Evolutionary conservation across 805 yeast species (phyloP), one percentile per base, ranked within the genome.

Genomic region (Hanseniaspora lachancei): DNA sequence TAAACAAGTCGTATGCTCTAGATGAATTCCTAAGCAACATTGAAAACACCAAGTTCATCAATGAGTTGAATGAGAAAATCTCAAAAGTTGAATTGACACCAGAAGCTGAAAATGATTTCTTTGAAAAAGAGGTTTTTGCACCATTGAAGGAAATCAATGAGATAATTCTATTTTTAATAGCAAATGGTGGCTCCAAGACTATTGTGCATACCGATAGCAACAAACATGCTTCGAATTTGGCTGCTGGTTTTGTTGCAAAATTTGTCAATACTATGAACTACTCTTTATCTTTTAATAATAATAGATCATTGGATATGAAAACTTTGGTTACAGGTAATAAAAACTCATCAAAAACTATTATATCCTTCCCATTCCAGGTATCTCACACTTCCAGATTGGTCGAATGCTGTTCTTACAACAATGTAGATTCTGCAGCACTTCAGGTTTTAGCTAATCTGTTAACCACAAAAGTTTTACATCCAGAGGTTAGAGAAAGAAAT

Each of bases 401-500:
- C 21, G 64, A 71, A 9, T 95, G 95, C 24, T 81, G 84, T 3
- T 72, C 80, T 4, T 88, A 87, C 66, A 67, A 74, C 3, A 75
- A 80, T 52, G 70, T 74, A 51, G 97, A 91, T 60, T 89, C 95
- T 39, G 95, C 97, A 0, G 74, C 88, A 0, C 74, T 93, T 46
- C 95, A 87, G 68, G 79, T 93, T 0, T 73, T 93, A 48, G 77
- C 96, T 1, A 89, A 84, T 61, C 67, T 93, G 57, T 68, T 89
- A 61, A 83, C 95, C 0, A 89, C 84, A 69, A 86, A 85, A 64
- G 79, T 86, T 61, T 72, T 93, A 49, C 98, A 93, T 68, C 78
- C 87, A 13, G 95, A 89, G 60, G 81, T 93, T 40, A 78, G 98
- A 61, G 98, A 93, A 65, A 81, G 91, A 63, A 96, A 96, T 57